A percentile compares a stretch with the other conserved stretches of the same genome.
These are phyloP conservation scores for Dillenia turbinata DNA, from an alignment of 164 flowering plant species.

Conservation along the genomic window DNA sequence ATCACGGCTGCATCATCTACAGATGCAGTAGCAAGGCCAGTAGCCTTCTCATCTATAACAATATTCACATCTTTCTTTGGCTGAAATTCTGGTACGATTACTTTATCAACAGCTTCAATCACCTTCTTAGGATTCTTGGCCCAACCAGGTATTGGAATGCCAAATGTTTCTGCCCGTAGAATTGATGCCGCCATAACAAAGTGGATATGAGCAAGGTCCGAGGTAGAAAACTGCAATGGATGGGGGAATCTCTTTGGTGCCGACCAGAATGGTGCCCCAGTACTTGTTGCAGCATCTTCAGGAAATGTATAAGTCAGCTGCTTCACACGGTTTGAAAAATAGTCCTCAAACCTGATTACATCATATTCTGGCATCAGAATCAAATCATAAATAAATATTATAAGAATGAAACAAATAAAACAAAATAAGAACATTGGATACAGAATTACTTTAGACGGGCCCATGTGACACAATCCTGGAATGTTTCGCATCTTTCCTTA, in stretches of 20 bases:
- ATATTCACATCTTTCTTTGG: slow-evolving; percentile 71
- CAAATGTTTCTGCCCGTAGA: slow-evolving; percentile 74
- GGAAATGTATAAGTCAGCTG: slow-evolving; percentile 83
- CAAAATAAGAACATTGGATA: background rate
- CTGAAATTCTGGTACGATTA: slow-evolving; percentile 69
- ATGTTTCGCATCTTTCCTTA: slow-evolving; percentile 60
- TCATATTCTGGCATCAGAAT: slow-evolving; percentile 1
- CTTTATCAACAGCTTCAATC: slow-evolving; percentile 55
- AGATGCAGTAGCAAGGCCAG: slow-evolving; percentile 50
- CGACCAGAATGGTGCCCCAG: slow-evolving; percentile 85
- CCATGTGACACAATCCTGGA: slow-evolving; percentile 86
- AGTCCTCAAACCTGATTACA: slow-evolving; percentile 71
- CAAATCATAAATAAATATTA: no score
- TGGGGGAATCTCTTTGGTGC: slow-evolving; percentile 84
- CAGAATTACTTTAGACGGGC: slow-evolving; percentile 67
- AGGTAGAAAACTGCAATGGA: slow-evolving; percentile 55
- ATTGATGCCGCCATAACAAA: slow-evolving; percentile 70
- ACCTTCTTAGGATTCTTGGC: slow-evolving; percentile 39
- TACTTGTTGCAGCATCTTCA: slow-evolving; percentile 74
- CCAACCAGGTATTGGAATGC: slow-evolving; percentile 77
- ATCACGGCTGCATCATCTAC: slow-evolving; percentile 74
- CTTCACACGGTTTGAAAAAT: slow-evolving; percentile 73
- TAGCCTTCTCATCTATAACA: slow-evolving; percentile 81
- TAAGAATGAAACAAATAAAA: no score
- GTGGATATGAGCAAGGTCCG: slow-evolving; percentile 51